phyloP scores from a whole-genome alignment of 164 flowering plant genomes.

The Stephania yunnanensis region DNA sequence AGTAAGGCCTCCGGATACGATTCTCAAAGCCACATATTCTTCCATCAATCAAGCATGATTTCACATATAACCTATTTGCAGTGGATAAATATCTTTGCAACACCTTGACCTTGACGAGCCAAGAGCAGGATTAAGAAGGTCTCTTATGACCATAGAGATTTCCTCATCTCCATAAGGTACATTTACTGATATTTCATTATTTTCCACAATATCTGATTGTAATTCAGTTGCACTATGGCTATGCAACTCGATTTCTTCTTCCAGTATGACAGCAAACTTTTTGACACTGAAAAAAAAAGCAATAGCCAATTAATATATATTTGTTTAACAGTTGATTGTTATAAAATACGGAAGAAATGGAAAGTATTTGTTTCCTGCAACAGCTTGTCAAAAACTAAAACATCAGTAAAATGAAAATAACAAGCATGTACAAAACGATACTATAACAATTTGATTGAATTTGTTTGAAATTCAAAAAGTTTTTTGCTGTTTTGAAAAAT shows the following conservation, averaged over 20 bases:
- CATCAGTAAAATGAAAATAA: background rate
- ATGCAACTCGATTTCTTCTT: conserved; percentile 39
- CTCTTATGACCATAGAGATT: conserved; percentile 36
- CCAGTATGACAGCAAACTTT: conserved; percentile 45
- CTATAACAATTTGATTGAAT: background rate
- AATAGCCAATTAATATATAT: background rate
- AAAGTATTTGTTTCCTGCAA: background rate
- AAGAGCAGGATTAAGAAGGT: conserved; percentile 40
- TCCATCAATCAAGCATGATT: conserved; percentile 43
- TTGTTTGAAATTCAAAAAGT: no score
- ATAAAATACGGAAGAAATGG: background rate
- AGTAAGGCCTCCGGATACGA: conserved; percentile 59
- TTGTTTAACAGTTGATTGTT: background rate
- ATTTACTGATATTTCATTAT: conserved; percentile 14
- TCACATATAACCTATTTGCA: conserved; percentile 54
- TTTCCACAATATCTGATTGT: conserved; percentile 16
- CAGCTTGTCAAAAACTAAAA: background rate
- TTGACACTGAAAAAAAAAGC: conserved; percentile 48
- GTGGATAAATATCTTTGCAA: conserved; percentile 45
- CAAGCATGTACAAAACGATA: background rate
- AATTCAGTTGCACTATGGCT: conserved; percentile 17
- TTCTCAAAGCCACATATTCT: conserved; percentile 56
- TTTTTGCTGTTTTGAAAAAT: no score
- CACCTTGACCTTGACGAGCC: conserved; percentile 28
- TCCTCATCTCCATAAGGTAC: conserved; percentile 32